phyloP scores from a whole-genome alignment of 768 basidiomycete species.

The Boletus rubescentipes region DNA sequence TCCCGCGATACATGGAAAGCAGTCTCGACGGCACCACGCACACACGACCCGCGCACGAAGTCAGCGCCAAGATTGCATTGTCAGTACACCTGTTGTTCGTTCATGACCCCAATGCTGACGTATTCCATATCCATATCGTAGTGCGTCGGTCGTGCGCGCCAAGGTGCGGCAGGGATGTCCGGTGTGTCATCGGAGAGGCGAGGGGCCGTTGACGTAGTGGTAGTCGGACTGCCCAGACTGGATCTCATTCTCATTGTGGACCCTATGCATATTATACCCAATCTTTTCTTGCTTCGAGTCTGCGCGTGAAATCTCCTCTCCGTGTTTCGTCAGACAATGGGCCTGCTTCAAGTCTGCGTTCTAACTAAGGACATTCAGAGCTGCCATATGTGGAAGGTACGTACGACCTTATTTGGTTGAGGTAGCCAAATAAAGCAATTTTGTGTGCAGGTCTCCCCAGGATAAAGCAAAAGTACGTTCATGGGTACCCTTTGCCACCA shows the following conservation, averaged over 20 bases:
- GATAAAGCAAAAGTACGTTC: constrained; percentile 22
- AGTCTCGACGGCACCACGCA: constrained; percentile 41
- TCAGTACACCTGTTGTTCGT: constrained; percentile 34
- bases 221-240: not conserved
- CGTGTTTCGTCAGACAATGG: not conserved
- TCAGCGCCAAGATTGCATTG: constrained; percentile 80
- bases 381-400: not conserved
- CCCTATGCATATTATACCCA: constrained; percentile 15
- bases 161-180: constrained; percentile 72
- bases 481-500: accelerated
- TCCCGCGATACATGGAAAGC: constrained; percentile 62
- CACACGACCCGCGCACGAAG: constrained; percentile 39
- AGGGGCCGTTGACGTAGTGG: constrained; percentile 35
- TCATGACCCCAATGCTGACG: not conserved
- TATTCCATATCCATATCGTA: constrained; percentile 24
- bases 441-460: constrained; percentile 3
- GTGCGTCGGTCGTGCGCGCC: constrained; percentile 69
- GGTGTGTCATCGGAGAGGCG: constrained; percentile 62
- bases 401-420: not conserved
- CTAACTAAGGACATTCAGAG: no score
- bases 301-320: not conserved
- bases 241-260: constrained; percentile 18
- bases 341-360: no score
- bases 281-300: not conserved
- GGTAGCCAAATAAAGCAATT: constrained; percentile 6